A percentile compares a stretch with the other conserved stretches of the same genome.
Conservation (phyloP, 1,139 yeast species). For the Suhomyces atakaporum region DNA sequence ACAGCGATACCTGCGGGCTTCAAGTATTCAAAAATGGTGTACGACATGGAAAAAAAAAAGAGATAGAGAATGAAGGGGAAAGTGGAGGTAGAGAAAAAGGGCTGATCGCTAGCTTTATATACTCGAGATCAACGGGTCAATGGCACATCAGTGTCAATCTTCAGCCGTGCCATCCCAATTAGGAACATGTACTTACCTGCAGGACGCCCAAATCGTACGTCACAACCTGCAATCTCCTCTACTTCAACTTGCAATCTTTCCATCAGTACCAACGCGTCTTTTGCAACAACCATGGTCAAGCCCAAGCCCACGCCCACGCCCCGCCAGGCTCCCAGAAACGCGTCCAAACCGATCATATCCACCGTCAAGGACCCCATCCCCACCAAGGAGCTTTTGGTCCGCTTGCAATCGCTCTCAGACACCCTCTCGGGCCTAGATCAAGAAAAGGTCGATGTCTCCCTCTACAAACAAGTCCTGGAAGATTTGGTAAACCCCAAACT, state of each 20-base stretch:
- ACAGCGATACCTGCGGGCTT: conserved; percentile 25
- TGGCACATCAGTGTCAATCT: too few relatives aligned
- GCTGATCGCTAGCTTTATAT: too few relatives aligned
- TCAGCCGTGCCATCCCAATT: too few relatives aligned
- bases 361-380: conserved; percentile 57
- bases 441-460: conserved; percentile 50
- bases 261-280: conserved; percentile 12
- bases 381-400: conserved; percentile 54
- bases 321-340: too few relatives aligned
- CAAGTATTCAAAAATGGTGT: conserved; percentile 28
- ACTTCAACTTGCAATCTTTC: too few relatives aligned
- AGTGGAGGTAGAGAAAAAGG: too few relatives aligned
- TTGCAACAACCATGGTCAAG: too few relatives aligned
- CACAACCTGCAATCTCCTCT: not conserved
- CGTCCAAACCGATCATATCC: conserved; percentile 47
- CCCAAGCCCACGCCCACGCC: too few relatives aligned
- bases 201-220: not conserved
- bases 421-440: conserved; percentile 66
- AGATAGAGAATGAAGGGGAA: too few relatives aligned
- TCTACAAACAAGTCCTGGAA: conserved; percentile 47
- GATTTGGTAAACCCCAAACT: conserved; percentile 62
- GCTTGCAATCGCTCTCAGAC: conserved; percentile 52
- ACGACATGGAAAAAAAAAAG: too few relatives aligned
- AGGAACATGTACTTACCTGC: too few relatives aligned
- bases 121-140: too few relatives aligned